Base-by-base conservation (phyloP, 805 yeast species). In the Ogataea methanolica region DNA sequence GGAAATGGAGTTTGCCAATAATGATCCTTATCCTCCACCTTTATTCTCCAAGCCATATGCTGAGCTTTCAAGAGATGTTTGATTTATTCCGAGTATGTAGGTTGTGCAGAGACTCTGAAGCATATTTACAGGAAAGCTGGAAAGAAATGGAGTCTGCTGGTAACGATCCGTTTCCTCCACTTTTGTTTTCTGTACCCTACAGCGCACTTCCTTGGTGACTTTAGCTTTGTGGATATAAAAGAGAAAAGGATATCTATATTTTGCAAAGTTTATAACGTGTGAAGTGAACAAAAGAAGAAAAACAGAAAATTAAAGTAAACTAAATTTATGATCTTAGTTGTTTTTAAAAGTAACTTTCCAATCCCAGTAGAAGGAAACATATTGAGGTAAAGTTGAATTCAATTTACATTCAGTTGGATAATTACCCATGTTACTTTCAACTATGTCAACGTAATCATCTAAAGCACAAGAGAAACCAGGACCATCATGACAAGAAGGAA, bases 391-490 rank as follows among this genome's bases (percentile, higher is more conserved):
- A 3, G 31, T 26, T 26, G 31, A 26, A 26, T 26, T 26, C 31
- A 26, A 26, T 6, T 26, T 26, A 26, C 31, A 26, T 26, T 26
- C 31, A 26, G 31, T 26, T 26, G 31, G 31, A 9, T 26, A 26
- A 26, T 26, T 12, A 26, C 31, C 31, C 31, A 26, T 26, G 31
- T 26, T 26, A 26, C 31, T 26, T 26, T 26, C 31, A 9, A 26
- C 31, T 3, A 36, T 36, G 16, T 36, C 39, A 46, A 37, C 36
- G 16, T 56, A 74, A 36, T 68, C 67, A 11, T 60, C 52, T 31
- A 53, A 31, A 1, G 72, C 61, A 59, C 80, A 72, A 22, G 77
- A 66, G 59, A 69, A 77, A 3, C 83, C 82, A 7, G 83, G 83
- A 6, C 83, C 83, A 33, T 63, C 55, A 36, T 68, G 62, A 59